A percentile compares a stretch with the other conserved stretches of the same genome.
These are phyloP conservation scores for Drechslera avenae DNA, from an alignment of 2,329 filamentous ascomycete species.

Conservation along the genomic window DNA sequence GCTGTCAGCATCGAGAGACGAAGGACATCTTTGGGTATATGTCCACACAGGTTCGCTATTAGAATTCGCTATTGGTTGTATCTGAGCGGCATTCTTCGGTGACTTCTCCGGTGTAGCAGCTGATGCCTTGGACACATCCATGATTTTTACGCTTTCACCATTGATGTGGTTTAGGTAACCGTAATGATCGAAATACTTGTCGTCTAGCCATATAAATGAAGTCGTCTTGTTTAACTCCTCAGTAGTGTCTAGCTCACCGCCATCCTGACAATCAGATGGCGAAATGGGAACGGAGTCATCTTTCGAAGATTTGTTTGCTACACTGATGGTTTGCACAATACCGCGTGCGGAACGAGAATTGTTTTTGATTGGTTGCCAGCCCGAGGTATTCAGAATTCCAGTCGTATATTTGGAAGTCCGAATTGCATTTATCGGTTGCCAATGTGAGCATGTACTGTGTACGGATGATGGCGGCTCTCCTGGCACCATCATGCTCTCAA, in stretches of 20 bases:
- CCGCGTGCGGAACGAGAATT: too few species aligned
- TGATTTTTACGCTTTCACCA: neutral
- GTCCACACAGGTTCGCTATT: too few species aligned
- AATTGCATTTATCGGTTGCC: neutral
- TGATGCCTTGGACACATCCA: neutral
- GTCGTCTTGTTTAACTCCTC: too few species aligned
- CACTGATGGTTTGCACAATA: too few species aligned
- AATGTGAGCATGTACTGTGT: neutral
- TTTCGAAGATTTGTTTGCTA: too few species aligned
- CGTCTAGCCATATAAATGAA: neutral
- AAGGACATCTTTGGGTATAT: too few species aligned
- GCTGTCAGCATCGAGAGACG: too few species aligned
- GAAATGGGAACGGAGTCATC: too few species aligned
- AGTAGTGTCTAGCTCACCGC: too few species aligned
- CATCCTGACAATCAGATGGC: too few species aligned
- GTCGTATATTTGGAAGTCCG: neutral
- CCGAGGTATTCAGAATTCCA: neutral
- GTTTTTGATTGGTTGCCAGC: neutral
- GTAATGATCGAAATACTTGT: slow-evolving; percentile 9
- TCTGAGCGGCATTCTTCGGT: too few species aligned
- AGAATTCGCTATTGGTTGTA: neutral
- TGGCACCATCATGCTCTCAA: neutral
- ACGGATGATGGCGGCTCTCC: neutral
- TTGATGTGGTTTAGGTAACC: slow-evolving; percentile 4
- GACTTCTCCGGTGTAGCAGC: too few species aligned